These are phyloP conservation scores for Gamsiella multidivaricata DNA, from an alignment of 192 early-diverging fungal species.

Conservation along the genomic window DNA sequence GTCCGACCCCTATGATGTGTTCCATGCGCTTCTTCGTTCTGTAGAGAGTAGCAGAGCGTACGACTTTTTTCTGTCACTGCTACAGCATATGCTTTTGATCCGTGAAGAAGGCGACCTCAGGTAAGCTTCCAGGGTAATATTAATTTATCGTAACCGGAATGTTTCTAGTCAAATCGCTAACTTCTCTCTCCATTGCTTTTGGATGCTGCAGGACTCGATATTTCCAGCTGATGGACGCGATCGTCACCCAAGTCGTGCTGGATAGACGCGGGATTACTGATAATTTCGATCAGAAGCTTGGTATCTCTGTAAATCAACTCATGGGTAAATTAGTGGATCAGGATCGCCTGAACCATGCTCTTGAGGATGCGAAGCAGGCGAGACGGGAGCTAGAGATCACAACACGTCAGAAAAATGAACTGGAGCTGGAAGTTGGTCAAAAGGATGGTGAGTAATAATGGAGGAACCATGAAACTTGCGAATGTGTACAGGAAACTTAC, in stretches of 20 bases:
- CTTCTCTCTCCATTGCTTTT: neutral
- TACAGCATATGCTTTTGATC: slow-evolving; percentile 80
- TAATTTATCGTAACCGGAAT: neutral
- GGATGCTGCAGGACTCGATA: slow-evolving; percentile 69
- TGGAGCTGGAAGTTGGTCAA: slow-evolving; percentile 76
- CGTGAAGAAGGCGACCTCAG: slow-evolving; percentile 72
- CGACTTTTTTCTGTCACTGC: slow-evolving; percentile 77
- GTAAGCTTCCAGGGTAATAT: slow-evolving; percentile 13
- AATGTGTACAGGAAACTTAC: neutral
- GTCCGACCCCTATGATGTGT: slow-evolving; percentile 77
- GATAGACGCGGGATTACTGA: slow-evolving; percentile 73
- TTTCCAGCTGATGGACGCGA: slow-evolving; percentile 81
- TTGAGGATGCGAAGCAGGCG: slow-evolving; percentile 74
- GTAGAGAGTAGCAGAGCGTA: slow-evolving; percentile 77
- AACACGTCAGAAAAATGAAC: slow-evolving; percentile 74
- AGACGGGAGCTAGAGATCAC: slow-evolving; percentile 74
- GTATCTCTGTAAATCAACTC: slow-evolving; percentile 75
- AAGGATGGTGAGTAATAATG: slow-evolving; percentile 63
- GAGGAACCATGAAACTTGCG: neutral
- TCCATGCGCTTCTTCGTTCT: slow-evolving; percentile 73
- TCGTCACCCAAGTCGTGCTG: slow-evolving; percentile 81
- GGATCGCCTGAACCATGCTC: slow-evolving; percentile 73
- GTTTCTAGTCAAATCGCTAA: neutral
- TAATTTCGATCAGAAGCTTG: slow-evolving; percentile 68
- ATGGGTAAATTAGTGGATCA: slow-evolving; percentile 83